A percentile compares a stretch with the other conserved stretches of the same genome.
Conservation (phyloP, 805 yeast species). For the Priceomyces fermenticarens region DNA sequence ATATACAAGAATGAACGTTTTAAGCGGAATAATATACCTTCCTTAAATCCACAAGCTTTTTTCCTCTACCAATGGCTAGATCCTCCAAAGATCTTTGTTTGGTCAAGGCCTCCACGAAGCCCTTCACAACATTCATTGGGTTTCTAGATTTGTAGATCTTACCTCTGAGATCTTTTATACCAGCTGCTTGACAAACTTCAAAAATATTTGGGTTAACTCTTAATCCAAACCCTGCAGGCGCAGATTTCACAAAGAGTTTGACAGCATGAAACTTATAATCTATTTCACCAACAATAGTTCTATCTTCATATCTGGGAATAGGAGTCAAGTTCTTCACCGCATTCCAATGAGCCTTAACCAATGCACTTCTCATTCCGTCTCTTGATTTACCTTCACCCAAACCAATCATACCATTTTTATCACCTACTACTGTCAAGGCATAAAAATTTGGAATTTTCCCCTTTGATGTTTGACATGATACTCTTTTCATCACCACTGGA, state of each 20-base stretch:
- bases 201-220: constrained; percentile 87
- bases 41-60: constrained; percentile 89
- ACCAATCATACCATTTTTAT: constrained; percentile 89
- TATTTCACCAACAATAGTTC: constrained; percentile 85
- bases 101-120: constrained; percentile 78
- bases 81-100: constrained; percentile 83
- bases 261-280: constrained; percentile 86
- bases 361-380: constrained; percentile 70
- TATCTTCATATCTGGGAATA: constrained; percentile 83
- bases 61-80: constrained; percentile 88
- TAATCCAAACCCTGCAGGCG: constrained; percentile 91
- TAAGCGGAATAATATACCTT: constrained; percentile 73
- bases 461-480: constrained; percentile 86
- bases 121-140: constrained; percentile 91
- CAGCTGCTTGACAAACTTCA: constrained; percentile 89
- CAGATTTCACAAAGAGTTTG: constrained; percentile 73
- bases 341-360: constrained; percentile 85
- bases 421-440: constrained; percentile 87
- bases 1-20: constrained; percentile 9
- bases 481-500: constrained; percentile 72
- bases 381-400: constrained; percentile 93
- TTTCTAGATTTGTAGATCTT: constrained; percentile 91
- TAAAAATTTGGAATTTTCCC: constrained; percentile 85
- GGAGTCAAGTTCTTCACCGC: constrained; percentile 82
- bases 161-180: constrained; percentile 89